phyloP scores from a whole-genome alignment of 1,284 basidiomycete genomes.

The Porphyrellus sp. region DNA sequence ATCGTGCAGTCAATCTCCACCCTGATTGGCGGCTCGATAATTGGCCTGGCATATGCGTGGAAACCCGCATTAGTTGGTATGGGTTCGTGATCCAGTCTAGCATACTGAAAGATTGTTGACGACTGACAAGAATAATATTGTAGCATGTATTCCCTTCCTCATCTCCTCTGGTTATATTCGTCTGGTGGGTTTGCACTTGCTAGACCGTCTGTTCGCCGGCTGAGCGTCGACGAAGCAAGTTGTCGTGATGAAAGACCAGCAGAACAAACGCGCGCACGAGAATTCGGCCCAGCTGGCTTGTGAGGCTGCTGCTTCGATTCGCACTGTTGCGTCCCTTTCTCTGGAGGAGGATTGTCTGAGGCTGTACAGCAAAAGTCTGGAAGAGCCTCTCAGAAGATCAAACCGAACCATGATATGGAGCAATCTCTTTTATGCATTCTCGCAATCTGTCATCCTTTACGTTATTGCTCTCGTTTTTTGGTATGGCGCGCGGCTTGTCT shows the following conservation, averaged over 20 bases:
- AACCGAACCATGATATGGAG: slow-evolving; percentile 69
- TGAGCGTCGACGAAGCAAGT: slow-evolving; percentile 53
- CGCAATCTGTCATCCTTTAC: slow-evolving; percentile 77
- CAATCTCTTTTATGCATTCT: slow-evolving; percentile 75
- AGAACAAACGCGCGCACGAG: slow-evolving; percentile 84
- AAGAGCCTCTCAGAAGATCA: slow-evolving; percentile 65
- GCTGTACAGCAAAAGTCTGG: slow-evolving; percentile 73
- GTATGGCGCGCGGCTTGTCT: slow-evolving; percentile 74
- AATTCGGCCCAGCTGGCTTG: slow-evolving; percentile 85
- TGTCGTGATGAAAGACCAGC: slow-evolving; percentile 83
- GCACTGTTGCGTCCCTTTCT: slow-evolving; percentile 92
- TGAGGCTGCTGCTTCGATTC: slow-evolving; percentile 89
- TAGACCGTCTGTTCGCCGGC: neutral
- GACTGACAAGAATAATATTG: slow-evolving; percentile 28
- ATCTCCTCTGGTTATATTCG: slow-evolving; percentile 87
- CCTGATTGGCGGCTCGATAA: slow-evolving; percentile 69
- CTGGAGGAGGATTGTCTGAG: slow-evolving; percentile 76
- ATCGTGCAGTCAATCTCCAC: slow-evolving; percentile 82
- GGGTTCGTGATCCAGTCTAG: slow-evolving; percentile 40
- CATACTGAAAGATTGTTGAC: slow-evolving; percentile 14
- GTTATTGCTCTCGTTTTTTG: slow-evolving; percentile 88
- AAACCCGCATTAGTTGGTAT: slow-evolving; percentile 76
- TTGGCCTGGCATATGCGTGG: slow-evolving; percentile 83
- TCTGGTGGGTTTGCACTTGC: slow-evolving; percentile 46
- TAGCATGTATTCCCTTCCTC: slow-evolving; percentile 82